Evolutionary conservation across 768 basidiomycete species (phyloP).

Genomic region (Neoboletus subvelutipes): DNA sequence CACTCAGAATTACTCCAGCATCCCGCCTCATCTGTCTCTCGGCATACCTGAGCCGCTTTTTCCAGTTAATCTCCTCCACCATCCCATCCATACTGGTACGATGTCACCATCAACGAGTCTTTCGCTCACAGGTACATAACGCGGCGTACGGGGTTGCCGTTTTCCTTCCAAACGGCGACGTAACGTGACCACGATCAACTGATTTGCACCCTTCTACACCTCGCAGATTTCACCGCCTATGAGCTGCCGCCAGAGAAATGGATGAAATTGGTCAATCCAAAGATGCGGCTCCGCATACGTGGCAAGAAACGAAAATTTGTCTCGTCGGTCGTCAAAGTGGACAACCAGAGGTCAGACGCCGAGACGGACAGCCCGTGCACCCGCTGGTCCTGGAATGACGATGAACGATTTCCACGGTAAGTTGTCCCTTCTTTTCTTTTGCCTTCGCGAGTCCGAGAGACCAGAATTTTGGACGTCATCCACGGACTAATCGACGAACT

Average conservation of each 20-base stretch:
- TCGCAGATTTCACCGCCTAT: slow-evolving; percentile 11
- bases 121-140: slow-evolving; percentile 6
- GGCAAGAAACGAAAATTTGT: slow-evolving; percentile 3
- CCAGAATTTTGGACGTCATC: background rate
- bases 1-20: background rate
- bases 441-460: background rate
- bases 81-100: background rate
- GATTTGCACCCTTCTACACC: background rate
- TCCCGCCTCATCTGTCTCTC: background rate
- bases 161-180: background rate
- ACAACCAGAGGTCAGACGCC: background rate
- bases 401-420: slow-evolving; percentile 1
- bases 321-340: slow-evolving; percentile 6
- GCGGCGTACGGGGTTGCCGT: background rate
- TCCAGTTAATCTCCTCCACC: background rate
- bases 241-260: slow-evolving; percentile 12
- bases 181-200: background rate
- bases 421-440: background rate
- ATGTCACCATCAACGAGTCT: background rate
- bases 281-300: slow-evolving; percentile 3
- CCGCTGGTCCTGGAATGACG: background rate
- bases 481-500: background rate
- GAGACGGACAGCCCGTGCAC: background rate
- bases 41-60: background rate
- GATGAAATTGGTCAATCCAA: slow-evolving; percentile 6